Evolutionary conservation across 2,329 filamentous ascomycete species (phyloP).

Genomic region (Epichloe sylvatica): DNA sequence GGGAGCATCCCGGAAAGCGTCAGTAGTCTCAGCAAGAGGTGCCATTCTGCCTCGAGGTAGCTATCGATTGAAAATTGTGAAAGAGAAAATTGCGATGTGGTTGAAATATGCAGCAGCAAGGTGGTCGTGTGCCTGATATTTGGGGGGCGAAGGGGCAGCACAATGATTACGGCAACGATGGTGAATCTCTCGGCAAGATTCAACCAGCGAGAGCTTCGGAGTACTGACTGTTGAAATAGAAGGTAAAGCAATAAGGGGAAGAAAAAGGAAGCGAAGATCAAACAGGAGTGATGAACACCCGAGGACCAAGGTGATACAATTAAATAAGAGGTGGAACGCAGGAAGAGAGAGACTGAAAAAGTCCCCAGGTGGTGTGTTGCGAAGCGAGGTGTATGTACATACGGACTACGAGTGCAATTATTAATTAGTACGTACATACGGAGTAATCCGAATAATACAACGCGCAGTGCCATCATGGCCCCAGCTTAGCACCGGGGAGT

Average conservation of each 20-base stretch:
- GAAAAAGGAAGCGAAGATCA: background rate
- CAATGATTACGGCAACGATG: background rate
- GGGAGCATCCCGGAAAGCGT: conserved; percentile 13
- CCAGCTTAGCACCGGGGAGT: too few relatives aligned
- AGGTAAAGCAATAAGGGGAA: background rate
- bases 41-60: conserved; percentile 11
- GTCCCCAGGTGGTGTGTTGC: background rate
- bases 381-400: background rate
- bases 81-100: background rate
- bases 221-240: background rate
- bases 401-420: background rate
- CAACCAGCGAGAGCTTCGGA: background rate
- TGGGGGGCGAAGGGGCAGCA: background rate
- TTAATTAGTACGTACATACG: too few relatives aligned
- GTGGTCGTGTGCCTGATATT: background rate
- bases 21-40: conserved; percentile 9
- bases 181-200: too few relatives aligned
- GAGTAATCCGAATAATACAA: too few relatives aligned
- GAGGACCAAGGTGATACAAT: background rate
- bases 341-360: background rate
- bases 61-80: too few relatives aligned
- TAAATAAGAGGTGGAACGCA: background rate
- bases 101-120: background rate
- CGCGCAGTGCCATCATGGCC: too few relatives aligned
- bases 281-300: background rate